Evolutionary conservation across 208 protist species (phyloP), one percentile per base, ranked within the genome.

Genomic region (Balamuthia mandrillaris): DNA sequence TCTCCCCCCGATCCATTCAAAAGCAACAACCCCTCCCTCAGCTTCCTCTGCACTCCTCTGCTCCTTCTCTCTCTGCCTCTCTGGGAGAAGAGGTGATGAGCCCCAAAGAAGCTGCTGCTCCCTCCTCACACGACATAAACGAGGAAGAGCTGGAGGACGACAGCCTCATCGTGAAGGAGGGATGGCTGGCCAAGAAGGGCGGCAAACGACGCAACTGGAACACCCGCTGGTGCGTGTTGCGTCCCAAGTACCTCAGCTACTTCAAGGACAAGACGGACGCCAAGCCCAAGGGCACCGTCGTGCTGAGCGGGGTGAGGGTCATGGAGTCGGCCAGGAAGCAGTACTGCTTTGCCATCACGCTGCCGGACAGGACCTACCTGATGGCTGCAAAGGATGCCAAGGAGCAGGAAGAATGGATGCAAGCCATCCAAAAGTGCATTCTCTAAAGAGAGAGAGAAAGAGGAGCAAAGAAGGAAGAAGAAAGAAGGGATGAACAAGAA

Each of bases 241-340:
- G 61, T 33, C 56, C 74, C n/a, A 81, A 81, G 49, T 44, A 81
- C 49, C 47, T 81, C 49, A 81, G 74, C 74, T 81, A 81, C 37
- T 81, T 63, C 47, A 81, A 65, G 49, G 47, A n/a, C 52, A 81
- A 81, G 37, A 81, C 42, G 74, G 74, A 81, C 52, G 37, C 49
- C 45, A 81, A 81, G 74, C 31, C 74, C 6, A 81, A 81, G 52
- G 74, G 74, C 7, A 81, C 74, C 37, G 61, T 81, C 52, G 74
- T 81, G 2, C 42, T 81, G 31, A 81, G 74, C 35, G 74, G 74
- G 10, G 33, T 81, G 4, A 63, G 49, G 45, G 74, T 81, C 31
- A 81, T 63, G 37, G 29, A 44, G 37, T 81, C 74, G 1, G 31
- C 74, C 14, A 44, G 61, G 37, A 81, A 81, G 74, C 49, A 81